Percentiles rank a stretch among this genome's conserved stretches.
Evolutionary conservation across 2,329 filamentous ascomycete species (phyloP).

Genomic region (Amphichorda felina): DNA sequence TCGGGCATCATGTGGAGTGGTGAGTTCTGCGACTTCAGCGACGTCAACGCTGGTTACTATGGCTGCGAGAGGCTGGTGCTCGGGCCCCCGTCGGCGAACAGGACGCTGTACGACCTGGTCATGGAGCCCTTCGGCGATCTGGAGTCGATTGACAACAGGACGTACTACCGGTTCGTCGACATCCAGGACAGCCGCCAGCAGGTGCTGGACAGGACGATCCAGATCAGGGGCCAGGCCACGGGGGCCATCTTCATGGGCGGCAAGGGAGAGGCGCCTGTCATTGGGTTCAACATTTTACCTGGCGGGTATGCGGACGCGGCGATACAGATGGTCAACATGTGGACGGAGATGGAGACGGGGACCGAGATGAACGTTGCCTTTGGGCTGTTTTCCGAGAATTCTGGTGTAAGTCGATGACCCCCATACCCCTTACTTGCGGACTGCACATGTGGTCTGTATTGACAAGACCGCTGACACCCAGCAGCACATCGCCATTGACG

Average conservation of each 20-base stretch:
- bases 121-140: constrained; percentile 5
- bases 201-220: neutral
- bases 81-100: constrained; percentile 14
- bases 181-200: neutral
- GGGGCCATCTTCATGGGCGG: constrained; percentile 7
- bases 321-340: constrained; percentile 5
- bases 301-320: neutral
- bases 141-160: neutral
- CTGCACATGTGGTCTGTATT: too few species aligned
- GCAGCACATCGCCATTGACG: too few species aligned
- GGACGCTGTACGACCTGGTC: constrained; percentile 12
- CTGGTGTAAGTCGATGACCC: too few species aligned
- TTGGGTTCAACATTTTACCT: constrained; percentile 6
- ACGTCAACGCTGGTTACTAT: too few species aligned
- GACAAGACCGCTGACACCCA: too few species aligned
- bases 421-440: too few species aligned
- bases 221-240: neutral
- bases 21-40: neutral
- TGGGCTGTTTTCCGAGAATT: too few species aligned
- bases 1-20: too few species aligned
- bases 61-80: too few species aligned
- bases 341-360: constrained; percentile 7
- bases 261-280: constrained; percentile 4
- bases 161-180: neutral
- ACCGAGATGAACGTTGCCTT: too few species aligned